phyloP scores from a whole-genome alignment of 2,329 filamentous ascomycete genomes.

The Furcasterigmium sp. region DNA sequence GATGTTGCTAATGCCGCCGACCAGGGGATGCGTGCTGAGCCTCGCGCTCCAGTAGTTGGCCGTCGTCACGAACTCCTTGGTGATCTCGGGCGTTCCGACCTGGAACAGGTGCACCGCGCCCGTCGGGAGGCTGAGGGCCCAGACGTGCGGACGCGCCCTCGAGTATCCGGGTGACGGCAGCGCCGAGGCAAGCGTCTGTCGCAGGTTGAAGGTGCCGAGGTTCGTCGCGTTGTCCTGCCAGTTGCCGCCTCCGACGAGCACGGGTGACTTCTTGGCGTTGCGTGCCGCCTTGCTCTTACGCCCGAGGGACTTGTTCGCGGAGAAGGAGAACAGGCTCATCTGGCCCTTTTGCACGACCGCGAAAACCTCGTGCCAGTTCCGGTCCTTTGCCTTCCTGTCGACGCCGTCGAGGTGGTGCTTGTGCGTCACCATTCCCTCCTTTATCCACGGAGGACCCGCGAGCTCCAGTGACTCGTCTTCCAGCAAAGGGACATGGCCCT shows the following conservation, averaged over 20 bases:
- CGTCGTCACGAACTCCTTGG: slow-evolving; percentile 87
- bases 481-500: slow-evolving; percentile 58
- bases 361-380: slow-evolving; percentile 93
- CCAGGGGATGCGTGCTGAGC: slow-evolving; percentile 85
- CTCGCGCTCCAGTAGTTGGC: slow-evolving; percentile 98
- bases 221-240: slow-evolving; percentile 97
- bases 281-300: slow-evolving; percentile 54
- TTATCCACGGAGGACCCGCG: slow-evolving; percentile 93
- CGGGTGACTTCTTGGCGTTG: slow-evolving; percentile 45
- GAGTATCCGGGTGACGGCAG: slow-evolving; percentile 91
- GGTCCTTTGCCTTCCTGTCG: slow-evolving; percentile 88
- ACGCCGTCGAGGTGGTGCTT: slow-evolving; percentile 91
- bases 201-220: slow-evolving; percentile 78
- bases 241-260: slow-evolving; percentile 87
- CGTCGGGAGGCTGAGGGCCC: slow-evolving; percentile 85
- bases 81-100: slow-evolving; percentile 90
- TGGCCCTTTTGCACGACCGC: slow-evolving; percentile 94
- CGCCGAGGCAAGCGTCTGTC: slow-evolving; percentile 86
- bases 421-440: slow-evolving; percentile 92
- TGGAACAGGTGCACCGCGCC: slow-evolving; percentile 98
- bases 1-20: slow-evolving; percentile 91
- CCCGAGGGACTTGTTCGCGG: slow-evolving; percentile 68
- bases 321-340: slow-evolving; percentile 91
- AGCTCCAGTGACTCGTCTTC: slow-evolving; percentile 92
- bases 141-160: slow-evolving; percentile 83